These are phyloP conservation scores for Rutstroemia sp. DNA, from an alignment of 2,329 filamentous ascomycete genomes.

Conservation along the genomic window DNA sequence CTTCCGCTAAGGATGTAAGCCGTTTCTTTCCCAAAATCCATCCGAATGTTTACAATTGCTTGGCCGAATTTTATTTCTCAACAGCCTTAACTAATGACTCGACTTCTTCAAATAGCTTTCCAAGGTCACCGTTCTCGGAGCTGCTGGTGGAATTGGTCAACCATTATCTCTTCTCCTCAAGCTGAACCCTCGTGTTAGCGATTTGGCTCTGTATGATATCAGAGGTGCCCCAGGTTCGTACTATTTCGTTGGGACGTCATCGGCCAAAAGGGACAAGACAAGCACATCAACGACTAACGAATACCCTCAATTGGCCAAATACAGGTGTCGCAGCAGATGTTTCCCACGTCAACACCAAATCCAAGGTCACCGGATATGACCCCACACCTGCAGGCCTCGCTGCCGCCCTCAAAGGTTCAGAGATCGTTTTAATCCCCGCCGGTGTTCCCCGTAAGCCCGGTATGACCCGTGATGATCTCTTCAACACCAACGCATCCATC, in stretches of 20 bases:
- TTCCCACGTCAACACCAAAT: constrained; percentile 90
- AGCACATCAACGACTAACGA: not conserved
- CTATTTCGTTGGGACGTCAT: not conserved
- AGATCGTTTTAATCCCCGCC: constrained; percentile 95
- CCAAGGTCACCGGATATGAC: constrained; percentile 81
- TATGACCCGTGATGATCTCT: constrained; percentile 98
- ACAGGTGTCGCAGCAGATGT: constrained; percentile 93
- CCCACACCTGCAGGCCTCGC: constrained; percentile 81
- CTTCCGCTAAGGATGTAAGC: constrained; percentile 67
- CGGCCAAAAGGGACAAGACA: not conserved
- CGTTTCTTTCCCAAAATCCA: constrained; percentile 9
- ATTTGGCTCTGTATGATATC: constrained; percentile 97
- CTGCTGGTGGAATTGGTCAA: constrained; percentile 94
- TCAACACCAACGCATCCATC: constrained; percentile 99
- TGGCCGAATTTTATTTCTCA: constrained; percentile 9
- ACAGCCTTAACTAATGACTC: constrained; percentile 18
- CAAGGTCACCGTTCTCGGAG: constrained; percentile 96
- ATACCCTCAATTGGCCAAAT: constrained; percentile 38
- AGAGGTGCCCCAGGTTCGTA: constrained; percentile 10
- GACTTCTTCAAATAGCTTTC: constrained; percentile 57
- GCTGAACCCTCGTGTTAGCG: constrained; percentile 76
- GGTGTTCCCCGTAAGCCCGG: constrained; percentile 99
- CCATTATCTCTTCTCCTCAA: constrained; percentile 96
- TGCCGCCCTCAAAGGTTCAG: constrained; percentile 81
- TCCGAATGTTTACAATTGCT: constrained; percentile 5